Percentiles rank a stretch among this genome's conserved stretches.
Evolutionary conservation across 768 basidiomycete species (phyloP).

Genomic region (Amanita phalloides): DNA sequence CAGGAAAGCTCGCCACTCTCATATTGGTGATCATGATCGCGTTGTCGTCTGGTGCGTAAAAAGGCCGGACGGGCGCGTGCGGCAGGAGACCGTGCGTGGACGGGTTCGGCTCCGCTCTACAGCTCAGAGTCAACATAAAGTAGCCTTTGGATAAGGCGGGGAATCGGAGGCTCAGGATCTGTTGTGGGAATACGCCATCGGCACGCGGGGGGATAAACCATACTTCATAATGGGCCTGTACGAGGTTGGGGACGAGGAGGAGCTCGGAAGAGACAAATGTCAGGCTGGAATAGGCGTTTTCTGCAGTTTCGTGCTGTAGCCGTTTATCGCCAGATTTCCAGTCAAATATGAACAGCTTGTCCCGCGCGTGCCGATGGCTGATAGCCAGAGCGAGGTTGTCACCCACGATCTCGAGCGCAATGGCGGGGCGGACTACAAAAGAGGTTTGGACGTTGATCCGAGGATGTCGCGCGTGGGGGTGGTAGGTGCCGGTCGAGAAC

Average conservation of each 20-base stretch:
- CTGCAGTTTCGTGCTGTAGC: conserved; percentile 13
- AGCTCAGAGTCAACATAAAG: conserved; percentile 7
- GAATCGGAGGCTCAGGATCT: conserved; percentile 5
- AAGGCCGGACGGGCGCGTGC: conserved; percentile 12
- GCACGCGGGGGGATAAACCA: conserved; percentile 20
- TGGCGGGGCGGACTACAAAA: conserved; percentile 15
- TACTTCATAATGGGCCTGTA: conserved; percentile 20
- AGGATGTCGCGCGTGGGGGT: conserved; percentile 22
- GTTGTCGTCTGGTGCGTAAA: conserved; percentile 14
- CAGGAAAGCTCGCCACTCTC: conserved; percentile 9
- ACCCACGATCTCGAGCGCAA: conserved; percentile 37
- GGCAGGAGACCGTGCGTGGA: conserved; percentile 6
- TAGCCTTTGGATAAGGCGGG: not conserved
- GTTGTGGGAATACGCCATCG: conserved; percentile 1
- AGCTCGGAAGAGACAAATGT: conserved; percentile 23
- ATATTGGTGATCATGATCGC: conserved; percentile 25
- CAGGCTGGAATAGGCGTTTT: conserved; percentile 18
- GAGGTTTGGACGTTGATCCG: conserved; percentile 19
- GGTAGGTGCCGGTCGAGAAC: conserved; percentile 12
- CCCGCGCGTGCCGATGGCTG: conserved; percentile 9
- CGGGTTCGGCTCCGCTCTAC: conserved; percentile 33
- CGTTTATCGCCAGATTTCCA: conserved; percentile 29
- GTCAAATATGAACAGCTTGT: conserved; percentile 29
- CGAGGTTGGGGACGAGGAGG: conserved; percentile 23
- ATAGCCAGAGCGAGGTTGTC: conserved; percentile 30